Conservation (phyloP, 371 early-diverging fungal genomes). For the Mucor saturninus region DNA sequence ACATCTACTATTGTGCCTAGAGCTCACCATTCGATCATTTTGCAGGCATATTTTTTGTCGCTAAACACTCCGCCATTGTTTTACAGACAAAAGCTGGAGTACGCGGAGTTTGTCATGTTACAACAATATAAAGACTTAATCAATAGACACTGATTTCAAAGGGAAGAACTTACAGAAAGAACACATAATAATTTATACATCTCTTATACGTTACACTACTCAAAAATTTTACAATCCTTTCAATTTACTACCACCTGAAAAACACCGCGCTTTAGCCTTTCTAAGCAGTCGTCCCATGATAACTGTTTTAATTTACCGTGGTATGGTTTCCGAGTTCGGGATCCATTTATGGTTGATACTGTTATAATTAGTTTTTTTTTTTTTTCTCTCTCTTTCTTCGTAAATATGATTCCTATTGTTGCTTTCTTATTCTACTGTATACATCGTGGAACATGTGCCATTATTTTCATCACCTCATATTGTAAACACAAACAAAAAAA, state of each 20-base stretch:
- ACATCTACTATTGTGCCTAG: conserved; percentile 17
- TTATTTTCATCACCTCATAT: no score
- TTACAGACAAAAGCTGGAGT: conserved; percentile 8
- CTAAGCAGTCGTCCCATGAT: conserved; percentile 25
- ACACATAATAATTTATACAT: not conserved
- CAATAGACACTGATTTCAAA: not conserved
- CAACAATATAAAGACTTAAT: conserved; percentile 1
- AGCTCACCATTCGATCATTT: not conserved
- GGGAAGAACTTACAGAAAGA: not conserved
- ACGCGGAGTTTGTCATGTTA: conserved; percentile 15
- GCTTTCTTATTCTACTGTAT: no score
- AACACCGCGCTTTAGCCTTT: conserved; percentile 7
- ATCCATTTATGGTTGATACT: conserved; percentile 8
- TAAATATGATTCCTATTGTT: not conserved
- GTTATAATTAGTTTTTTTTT: not conserved
- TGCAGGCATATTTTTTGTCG: not conserved
- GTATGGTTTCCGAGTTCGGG: conserved; percentile 21
- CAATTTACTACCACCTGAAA: not conserved
- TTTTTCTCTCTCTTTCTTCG: not conserved
- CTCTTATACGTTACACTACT: conserved; percentile 15
- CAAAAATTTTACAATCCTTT: conserved; percentile 5
- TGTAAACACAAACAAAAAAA: no score
- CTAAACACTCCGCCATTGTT: conserved; percentile 11
- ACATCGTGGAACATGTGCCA: no score
- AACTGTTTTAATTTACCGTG: conserved; percentile 20